A percentile compares a stretch with the other conserved stretches of the same genome.
phyloP scores from a whole-genome alignment of 2,329 filamentous ascomycete genomes.

The Helotiales sp. region DNA sequence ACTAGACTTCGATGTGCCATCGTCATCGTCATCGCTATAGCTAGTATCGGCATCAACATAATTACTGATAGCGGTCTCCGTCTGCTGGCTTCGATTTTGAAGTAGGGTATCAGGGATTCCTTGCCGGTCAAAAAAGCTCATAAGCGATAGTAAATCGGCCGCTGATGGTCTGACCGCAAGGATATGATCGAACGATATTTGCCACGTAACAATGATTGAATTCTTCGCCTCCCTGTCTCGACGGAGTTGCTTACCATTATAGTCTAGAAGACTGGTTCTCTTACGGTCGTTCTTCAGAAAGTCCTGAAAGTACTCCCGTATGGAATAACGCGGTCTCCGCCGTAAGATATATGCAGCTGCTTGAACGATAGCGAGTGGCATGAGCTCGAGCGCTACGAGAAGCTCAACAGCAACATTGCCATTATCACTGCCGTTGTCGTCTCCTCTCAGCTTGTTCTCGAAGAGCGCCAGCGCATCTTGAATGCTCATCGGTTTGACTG shows the following conservation, averaged over 20 bases:
- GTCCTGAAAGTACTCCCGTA: slow-evolving; percentile 39
- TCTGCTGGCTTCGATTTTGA: slow-evolving; percentile 13
- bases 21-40: slow-evolving; percentile 32
- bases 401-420: slow-evolving; percentile 24
- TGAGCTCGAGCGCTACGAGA: slow-evolving; percentile 27
- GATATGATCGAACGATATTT: slow-evolving; percentile 39
- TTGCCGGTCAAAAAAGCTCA: slow-evolving; percentile 48
- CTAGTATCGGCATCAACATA: neutral
- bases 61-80: slow-evolving; percentile 1
- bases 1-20: neutral
- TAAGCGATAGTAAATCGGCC: slow-evolving; percentile 43
- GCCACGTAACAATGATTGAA: slow-evolving; percentile 39
- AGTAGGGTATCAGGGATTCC: slow-evolving; percentile 40
- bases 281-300: slow-evolving; percentile 38
- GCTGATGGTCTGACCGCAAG: slow-evolving; percentile 36
- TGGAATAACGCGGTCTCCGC: slow-evolving; percentile 33
- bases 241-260: slow-evolving; percentile 36
- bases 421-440: slow-evolving; percentile 9
- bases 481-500: slow-evolving; percentile 32
- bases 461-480: slow-evolving; percentile 34
- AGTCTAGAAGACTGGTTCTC: slow-evolving; percentile 31
- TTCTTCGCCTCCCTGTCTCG: slow-evolving; percentile 38
- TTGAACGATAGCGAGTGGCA: slow-evolving; percentile 34
- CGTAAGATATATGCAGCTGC: slow-evolving; percentile 29
- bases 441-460: slow-evolving; percentile 28